Percentiles rank a stretch among this genome's conserved stretches.
Conservation (phyloP, 805 yeast genomes). For the Barnettozyma siamensis region DNA sequence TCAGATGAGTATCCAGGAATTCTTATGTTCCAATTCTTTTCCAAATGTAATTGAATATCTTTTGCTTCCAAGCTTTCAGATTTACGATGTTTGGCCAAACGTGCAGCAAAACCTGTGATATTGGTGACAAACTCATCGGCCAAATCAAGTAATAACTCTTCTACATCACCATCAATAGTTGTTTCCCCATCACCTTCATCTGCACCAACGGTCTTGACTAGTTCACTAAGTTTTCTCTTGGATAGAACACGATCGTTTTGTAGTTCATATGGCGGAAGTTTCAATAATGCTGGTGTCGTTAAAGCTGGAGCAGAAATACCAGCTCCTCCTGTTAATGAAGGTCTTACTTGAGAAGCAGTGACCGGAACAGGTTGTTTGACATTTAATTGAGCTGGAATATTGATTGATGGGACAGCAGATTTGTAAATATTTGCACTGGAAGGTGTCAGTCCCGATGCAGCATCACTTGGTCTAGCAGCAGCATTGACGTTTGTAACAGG, state of each 20-base stretch:
- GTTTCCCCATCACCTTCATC: conserved; percentile 92
- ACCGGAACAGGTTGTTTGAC: conserved; percentile 64
- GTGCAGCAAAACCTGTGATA: conserved; percentile 90
- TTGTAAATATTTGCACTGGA: conserved; percentile 30
- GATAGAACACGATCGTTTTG: conserved; percentile 79
- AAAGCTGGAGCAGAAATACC: conserved; percentile 67
- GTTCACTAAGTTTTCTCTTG: conserved; percentile 82
- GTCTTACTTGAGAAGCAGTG: conserved; percentile 61
- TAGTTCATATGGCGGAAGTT: conserved; percentile 77
- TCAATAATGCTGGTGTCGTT: conserved; percentile 68
- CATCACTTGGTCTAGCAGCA: conserved; percentile 36
- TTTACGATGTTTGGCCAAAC: conserved; percentile 91
- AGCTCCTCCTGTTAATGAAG: conserved; percentile 79
- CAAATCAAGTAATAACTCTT: conserved; percentile 80
- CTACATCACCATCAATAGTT: conserved; percentile 90
- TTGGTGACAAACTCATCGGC: conserved; percentile 94
- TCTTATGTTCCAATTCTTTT: conserved; percentile 90
- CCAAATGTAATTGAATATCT: conserved; percentile 88
- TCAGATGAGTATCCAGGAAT: conserved; percentile 92
- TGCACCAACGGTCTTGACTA: conserved; percentile 74
- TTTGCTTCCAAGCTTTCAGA: conserved; percentile 80
- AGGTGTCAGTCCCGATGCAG: conserved; percentile 21
- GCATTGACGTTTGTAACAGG: conserved; percentile 46
- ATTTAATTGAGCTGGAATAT: conserved; percentile 64
- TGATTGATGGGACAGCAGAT: conserved; percentile 51